Base-by-base conservation (phyloP, 768 basidiomycete genomes). In the Fibroporia radiculosa region DNA sequence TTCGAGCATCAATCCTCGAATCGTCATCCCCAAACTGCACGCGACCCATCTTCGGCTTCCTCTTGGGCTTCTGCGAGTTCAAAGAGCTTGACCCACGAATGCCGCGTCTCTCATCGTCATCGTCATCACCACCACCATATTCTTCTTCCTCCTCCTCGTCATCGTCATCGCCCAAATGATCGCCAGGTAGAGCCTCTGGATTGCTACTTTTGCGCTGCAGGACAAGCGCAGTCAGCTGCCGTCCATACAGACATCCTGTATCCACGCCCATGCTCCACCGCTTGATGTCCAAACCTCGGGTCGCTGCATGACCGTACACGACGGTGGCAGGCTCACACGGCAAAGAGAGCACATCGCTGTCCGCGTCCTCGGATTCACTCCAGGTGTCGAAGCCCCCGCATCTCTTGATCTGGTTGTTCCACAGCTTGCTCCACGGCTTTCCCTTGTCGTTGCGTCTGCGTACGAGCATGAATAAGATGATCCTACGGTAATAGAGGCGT, bases 261-360 rank as follows among this genome's bases (percentile, higher is more conserved):
- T 98, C 93, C 26, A 95, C 63, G 1, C 93, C 93, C 48, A 92
- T 66, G 2, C 82, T 78, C 84, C 85, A 95, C 18, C 84, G 71
- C 49, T 84, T 82, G 52, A 91, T 62, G 59, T 93, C 89, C 11
- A 96, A 69, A 11, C 86, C 88, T 22, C 87, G 71, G 3, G 74
- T 67, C 4, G 93, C 92, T 6, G 81, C 73, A 56, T 96, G 93
- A 0, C 91, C 93, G 60, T 95, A 96, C 5, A 95, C 63, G n/a
- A 90, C 80, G 29, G 76, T 85, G 1, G 78, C 71, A 1, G 89
- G 84, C 53, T 77, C 73, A 54, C 88, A 91, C 4, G 77, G 75
- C 8, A 84, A 32, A 1, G 49, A 40, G 4, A 58, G 53, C 41
- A 56, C 58, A 10, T 51, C 50, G 34, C 55, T 53, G 41, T 49